phyloP scores from a whole-genome alignment of 179 eudicot species.

The Patellifolia procumbens region DNA sequence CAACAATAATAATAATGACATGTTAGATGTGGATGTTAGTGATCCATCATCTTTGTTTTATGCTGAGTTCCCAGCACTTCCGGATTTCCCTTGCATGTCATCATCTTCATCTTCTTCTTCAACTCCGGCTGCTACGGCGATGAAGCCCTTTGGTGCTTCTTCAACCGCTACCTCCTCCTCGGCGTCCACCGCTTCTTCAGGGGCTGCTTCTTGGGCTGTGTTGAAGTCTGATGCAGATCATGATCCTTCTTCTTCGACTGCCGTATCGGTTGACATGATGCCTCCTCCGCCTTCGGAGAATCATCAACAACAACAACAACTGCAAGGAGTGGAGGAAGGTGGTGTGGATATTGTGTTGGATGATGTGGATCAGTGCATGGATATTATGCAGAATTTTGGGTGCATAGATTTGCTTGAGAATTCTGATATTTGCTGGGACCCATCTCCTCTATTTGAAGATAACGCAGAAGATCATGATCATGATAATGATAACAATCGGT shows the following conservation, averaged over 20 bases:
- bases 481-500: neutral
- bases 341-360: slow-evolving; percentile 8
- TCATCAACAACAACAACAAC: too few species aligned
- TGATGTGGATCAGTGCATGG: slow-evolving; percentile 53
- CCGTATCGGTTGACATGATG: neutral
- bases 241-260: slow-evolving; percentile 5
- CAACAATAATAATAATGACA: slow-evolving; percentile 6
- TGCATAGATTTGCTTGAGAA: slow-evolving; percentile 76
- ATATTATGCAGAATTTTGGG: slow-evolving; percentile 76
- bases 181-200: slow-evolving; percentile 51
- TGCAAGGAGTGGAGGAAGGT: neutral
- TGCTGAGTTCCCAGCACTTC: slow-evolving; percentile 64
- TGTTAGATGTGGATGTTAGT: slow-evolving; percentile 39
- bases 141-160: slow-evolving; percentile 16
- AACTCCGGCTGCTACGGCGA: slow-evolving; percentile 31
- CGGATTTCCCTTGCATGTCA: slow-evolving; percentile 93
- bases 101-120: slow-evolving; percentile 70
- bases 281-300: neutral
- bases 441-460: slow-evolving; percentile 57
- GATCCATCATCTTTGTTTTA: slow-evolving; percentile 57
- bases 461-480: neutral
- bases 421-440: slow-evolving; percentile 79
- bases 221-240: slow-evolving; percentile 49
- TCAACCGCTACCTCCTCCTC: slow-evolving; percentile 37
- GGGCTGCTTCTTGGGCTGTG: slow-evolving; percentile 58